Conservation (phyloP, 2,329 filamentous ascomycete genomes). For the Diplodia intermedia region DNA sequence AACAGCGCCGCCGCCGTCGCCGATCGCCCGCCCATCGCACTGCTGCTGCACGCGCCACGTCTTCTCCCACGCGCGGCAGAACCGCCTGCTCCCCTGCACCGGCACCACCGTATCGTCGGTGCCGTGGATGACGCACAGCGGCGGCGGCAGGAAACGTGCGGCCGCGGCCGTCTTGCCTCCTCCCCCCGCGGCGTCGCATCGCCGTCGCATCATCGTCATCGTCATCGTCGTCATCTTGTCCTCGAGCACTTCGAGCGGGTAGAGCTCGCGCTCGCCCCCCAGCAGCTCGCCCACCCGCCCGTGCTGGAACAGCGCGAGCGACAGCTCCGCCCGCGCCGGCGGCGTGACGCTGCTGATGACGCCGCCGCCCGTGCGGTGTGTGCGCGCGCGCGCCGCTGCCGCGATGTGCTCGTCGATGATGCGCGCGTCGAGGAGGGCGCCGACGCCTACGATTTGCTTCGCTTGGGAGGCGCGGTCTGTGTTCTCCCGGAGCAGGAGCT, state of each 20-base stretch:
- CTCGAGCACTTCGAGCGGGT: conserved; percentile 41
- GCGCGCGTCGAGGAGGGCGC: conserved; percentile 33
- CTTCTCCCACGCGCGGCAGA: conserved; percentile 39
- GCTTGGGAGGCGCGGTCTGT: not conserved
- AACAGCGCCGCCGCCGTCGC: conserved; percentile 31
- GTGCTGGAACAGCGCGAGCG: conserved; percentile 37
- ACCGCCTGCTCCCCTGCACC: conserved; percentile 39
- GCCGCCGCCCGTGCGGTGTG: conserved; percentile 34
- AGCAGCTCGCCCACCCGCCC: conserved; percentile 42
- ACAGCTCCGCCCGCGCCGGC: conserved; percentile 36
- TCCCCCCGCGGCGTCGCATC: not conserved
- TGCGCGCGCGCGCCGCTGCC: conserved; percentile 24
- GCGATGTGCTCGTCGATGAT: conserved; percentile 39
- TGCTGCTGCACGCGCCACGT: conserved; percentile 15
- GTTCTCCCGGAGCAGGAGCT: too few relatives aligned
- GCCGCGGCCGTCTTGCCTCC: not conserved
- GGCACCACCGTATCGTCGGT: conserved; percentile 41
- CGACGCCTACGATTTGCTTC: not conserved
- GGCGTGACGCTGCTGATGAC: conserved; percentile 38
- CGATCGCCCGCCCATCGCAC: not conserved
- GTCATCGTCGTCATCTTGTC: conserved; percentile 32
- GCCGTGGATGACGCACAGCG: conserved; percentile 45
- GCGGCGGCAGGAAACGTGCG: conserved; percentile 35
- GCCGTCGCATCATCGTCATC: not conserved
- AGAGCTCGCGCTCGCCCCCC: conserved; percentile 39